Evolutionary conservation across 306 rosid genomes (phyloP), one percentile per base, ranked within the genome.

Genomic region (Styphnolobium japonicum): DNA sequence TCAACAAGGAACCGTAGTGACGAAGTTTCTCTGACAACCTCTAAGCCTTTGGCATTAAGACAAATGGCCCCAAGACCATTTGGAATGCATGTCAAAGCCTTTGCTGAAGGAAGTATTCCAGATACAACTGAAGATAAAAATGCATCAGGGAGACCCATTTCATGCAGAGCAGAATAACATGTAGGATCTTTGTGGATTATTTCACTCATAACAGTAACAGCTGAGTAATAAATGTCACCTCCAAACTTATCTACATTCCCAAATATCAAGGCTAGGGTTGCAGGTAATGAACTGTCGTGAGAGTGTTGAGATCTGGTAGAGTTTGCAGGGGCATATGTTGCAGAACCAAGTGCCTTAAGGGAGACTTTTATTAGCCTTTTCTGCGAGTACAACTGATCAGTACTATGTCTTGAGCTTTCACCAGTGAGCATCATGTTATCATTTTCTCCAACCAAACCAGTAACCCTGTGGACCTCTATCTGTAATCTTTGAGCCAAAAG

Each of bases 131-230:
- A 92, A 82, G 93, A 86, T 79, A 94, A 79, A 87, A 94, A 94
- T 57, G 95, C 97, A 78, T 87, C 90, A 37, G 98, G 98, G 71
- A 94, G 98, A 71, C 97, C 97, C 92, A 91, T 84, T 79, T 94
- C 98, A 82, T 91, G 97, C 83, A 94, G 77, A 85, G 87, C 77
- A 80, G 93, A 77, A 84, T 88, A 94, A 79, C 89, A 91, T 22
- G 97, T 94, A 65, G 98, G 97, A 77, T 94, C 98, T 84, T 89
- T 94, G 90, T 94, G 98, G 84, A 94, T 94, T 55, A 92, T 91
- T 89, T 94, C 98, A 86, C 97, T 94, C 97, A 94, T 88, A 60
- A 94, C 93, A 70, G 97, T 92, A 85, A 91, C 98, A 75, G 98
- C 98, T 43, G 98, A 94, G 87, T 88, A 87, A 88, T 92, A 94